Base-by-base conservation (phyloP, 2,329 filamentous ascomycete species). In the Monosporascus sp. region DNA sequence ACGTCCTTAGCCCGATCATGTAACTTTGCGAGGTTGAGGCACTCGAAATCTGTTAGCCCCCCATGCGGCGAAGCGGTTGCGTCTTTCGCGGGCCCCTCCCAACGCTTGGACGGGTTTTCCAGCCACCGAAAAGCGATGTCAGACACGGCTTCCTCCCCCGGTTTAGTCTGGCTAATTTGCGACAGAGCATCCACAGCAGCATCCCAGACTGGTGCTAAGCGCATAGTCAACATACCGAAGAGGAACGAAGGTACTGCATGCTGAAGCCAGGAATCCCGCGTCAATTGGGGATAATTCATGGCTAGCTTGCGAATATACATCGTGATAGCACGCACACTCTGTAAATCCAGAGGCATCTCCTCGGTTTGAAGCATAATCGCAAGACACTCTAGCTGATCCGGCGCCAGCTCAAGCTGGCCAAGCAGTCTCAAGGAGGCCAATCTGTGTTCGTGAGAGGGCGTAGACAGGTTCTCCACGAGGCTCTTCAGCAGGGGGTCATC, bases 141-240 rank as follows among this genome's bases (percentile, higher is more conserved):
- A 2, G 86, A 83, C 38, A 97, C 78, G 18, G 80, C 74, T 34
- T 86, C 84, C 65, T 97, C 91, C 22, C 89, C 90, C 39, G 74
- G 70, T 58, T 87, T 85, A 22, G 79, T 80, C 59, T 89, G 80
- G 20, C 85, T 81, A 51, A 99, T 84, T 49, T 86, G 79, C 63
- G 90, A 88, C 63, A 99, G 72, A 1, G 89, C 84, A 51, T 84
- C 81, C 49, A 87, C 83, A 1, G 89, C 82, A 62, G 96, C 90
- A 55, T 96, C 89, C 89, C 93, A 97, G 6, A 95, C 77, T 37
- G 90, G 90, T 1, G 91, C 82, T 58, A 97, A 78, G 60, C 88
- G 89, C 48, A 96, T 84, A 1, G 92, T 94, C 54, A 97, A 79
- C 70, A 97, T 81, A 48, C 94, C 94, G 62, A 97, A 96, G 62